phyloP scores from a whole-genome alignment of 1,284 basidiomycete genomes.

The Puccinia novopanici region DNA sequence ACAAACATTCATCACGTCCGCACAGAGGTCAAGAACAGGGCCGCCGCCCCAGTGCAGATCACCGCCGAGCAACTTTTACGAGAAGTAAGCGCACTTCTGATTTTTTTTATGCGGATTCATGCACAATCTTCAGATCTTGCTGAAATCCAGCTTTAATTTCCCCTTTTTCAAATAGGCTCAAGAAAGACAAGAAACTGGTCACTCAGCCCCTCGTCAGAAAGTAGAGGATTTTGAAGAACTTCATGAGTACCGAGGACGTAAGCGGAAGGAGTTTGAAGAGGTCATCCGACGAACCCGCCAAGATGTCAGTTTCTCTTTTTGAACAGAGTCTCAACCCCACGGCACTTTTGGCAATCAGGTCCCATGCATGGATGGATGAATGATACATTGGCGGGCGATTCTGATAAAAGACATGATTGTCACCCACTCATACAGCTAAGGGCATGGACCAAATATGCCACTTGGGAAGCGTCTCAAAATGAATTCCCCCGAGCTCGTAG shows the following conservation, averaged over 20 bases:
- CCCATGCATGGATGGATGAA: conserved; percentile 50
- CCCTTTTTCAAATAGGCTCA: conserved; percentile 69
- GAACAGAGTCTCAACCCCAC: conserved; percentile 54
- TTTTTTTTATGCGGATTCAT: neutral
- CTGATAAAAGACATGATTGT: neutral
- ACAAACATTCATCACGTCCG: neutral
- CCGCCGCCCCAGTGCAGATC: conserved; percentile 66
- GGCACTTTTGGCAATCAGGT: neutral
- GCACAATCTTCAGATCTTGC: neutral
- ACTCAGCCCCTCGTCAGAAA: conserved; percentile 86
- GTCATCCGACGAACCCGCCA: conserved; percentile 84
- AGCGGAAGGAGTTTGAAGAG: conserved; percentile 95
- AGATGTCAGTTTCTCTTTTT: conserved; percentile 66
- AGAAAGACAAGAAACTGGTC: conserved; percentile 89
- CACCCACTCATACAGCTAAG: conserved; percentile 56
- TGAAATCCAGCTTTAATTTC: conserved; percentile 35
- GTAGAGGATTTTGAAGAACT: conserved; percentile 98
- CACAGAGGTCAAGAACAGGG: conserved; percentile 49
- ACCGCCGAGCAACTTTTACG: conserved; percentile 95
- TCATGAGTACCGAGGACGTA: conserved; percentile 89
- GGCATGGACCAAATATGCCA: conserved; percentile 68
- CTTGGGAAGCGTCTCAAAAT: conserved; percentile 88
- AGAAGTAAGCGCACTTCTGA: conserved; percentile 66
- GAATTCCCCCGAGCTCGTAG: conserved; percentile 88
- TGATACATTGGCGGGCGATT: neutral